phyloP scores from a whole-genome alignment of 441 rosid species.

The Euphorbia corollata region DNA sequence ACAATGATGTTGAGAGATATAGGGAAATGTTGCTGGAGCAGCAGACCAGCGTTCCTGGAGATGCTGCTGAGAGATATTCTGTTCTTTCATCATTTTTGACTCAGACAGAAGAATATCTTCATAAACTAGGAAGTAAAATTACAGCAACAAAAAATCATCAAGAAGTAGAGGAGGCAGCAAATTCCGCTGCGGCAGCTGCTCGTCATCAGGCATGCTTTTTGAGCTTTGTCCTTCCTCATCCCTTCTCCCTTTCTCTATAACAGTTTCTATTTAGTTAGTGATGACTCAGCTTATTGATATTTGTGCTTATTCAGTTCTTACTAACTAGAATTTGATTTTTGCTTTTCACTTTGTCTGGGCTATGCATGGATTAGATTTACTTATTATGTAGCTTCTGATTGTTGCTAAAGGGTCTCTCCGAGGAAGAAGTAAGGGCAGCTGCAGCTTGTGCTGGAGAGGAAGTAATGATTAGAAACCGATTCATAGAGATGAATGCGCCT shows the following conservation, averaged over 20 bases:
- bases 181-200: conserved; percentile 90
- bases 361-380: conserved; percentile 15
- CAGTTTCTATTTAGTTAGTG: neutral
- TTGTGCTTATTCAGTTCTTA: conserved; percentile 1
- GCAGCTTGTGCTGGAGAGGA: conserved; percentile 98
- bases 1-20: conserved; percentile 98
- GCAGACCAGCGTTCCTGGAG: conserved; percentile 87
- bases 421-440: conserved; percentile 91
- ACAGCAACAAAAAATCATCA: conserved; percentile 93
- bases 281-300: conserved; percentile 2
- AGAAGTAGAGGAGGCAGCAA: conserved; percentile 99
- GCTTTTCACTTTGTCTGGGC: neutral
- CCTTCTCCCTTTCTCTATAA: neutral
- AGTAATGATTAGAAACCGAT: conserved; percentile 90
- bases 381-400: conserved; percentile 28
- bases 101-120: conserved; percentile 97
- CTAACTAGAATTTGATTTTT: conserved; percentile 11
- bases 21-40: conserved; percentile 98
- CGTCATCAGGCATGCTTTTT: conserved; percentile 62
- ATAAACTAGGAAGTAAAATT: conserved; percentile 87
- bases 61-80: conserved; percentile 93
- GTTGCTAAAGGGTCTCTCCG: conserved; percentile 80
- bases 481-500: conserved; percentile 98
- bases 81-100: conserved; percentile 94
- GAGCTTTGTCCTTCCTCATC: conserved; percentile 1